A percentile compares a stretch with the other conserved stretches of the same genome.
Evolutionary conservation across 371 early-diverging fungal genomes (phyloP).

Genomic region (Actinomortierella wolfii): DNA sequence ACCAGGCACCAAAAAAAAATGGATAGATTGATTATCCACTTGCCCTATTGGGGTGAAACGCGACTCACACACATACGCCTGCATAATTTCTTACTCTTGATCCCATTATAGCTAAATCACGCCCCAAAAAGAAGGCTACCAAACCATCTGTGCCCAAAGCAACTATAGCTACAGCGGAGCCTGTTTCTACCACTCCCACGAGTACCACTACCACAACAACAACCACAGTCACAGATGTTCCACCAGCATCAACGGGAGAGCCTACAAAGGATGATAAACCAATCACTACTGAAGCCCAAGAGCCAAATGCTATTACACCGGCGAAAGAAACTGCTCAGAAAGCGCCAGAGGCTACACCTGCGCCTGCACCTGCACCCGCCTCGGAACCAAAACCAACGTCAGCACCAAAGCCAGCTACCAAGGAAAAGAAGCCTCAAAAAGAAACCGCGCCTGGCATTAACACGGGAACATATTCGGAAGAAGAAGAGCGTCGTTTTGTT

Average conservation of each 20-base stretch:
- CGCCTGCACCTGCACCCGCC: background rate
- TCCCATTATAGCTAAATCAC: too few relatives aligned
- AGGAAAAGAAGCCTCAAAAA: conserved; percentile 43
- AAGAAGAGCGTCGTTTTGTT: conserved; percentile 77
- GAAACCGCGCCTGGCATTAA: conserved; percentile 58
- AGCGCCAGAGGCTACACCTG: background rate
- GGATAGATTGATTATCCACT: conserved; percentile 13
- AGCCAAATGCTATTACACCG: background rate
- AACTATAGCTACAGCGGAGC: background rate
- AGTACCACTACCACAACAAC: conserved; percentile 16
- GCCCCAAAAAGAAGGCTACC: too few relatives aligned
- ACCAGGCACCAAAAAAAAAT: conserved; percentile 8
- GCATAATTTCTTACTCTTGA: too few relatives aligned
- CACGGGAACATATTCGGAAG: conserved; percentile 77
- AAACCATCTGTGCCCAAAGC: background rate
- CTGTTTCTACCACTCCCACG: background rate
- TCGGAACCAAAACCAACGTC: conserved; percentile 2
- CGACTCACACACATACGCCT: too few relatives aligned
- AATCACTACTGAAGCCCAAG: background rate
- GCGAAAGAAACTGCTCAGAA: background rate
- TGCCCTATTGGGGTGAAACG: too few relatives aligned
- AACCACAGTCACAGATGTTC: conserved; percentile 1
- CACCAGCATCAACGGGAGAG: conserved; percentile 10
- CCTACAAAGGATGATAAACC: background rate
- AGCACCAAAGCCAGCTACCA: conserved; percentile 8